phyloP scores from a whole-genome alignment of 345 rosid genomes.

The Linum trigynum region DNA sequence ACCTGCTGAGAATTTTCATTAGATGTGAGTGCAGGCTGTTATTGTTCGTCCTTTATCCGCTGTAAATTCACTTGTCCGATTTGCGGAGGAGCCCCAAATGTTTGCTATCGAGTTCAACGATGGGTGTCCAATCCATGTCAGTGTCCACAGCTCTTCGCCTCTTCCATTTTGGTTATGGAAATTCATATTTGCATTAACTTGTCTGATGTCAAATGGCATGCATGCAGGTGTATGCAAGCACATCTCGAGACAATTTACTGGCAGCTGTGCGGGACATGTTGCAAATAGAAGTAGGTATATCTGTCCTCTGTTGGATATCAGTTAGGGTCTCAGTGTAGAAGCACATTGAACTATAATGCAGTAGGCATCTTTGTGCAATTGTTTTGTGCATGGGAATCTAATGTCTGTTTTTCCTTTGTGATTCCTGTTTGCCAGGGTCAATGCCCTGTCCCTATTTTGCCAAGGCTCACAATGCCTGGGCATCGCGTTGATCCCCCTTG shows the following conservation, averaged over 20 bases:
- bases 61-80: constrained; percentile 85
- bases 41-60: constrained; percentile 84
- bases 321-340: constrained; percentile 6
- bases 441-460: constrained; percentile 71
- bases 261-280: constrained; percentile 93
- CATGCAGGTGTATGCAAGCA: constrained; percentile 80
- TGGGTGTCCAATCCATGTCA: constrained; percentile 95
- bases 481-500: constrained; percentile 98
- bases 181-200: constrained; percentile 8
- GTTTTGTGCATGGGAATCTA: constrained; percentile 4
- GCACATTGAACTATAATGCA: neutral
- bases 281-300: constrained; percentile 86
- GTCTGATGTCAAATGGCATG: constrained; percentile 24
- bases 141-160: constrained; percentile 12
- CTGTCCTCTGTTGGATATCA: constrained; percentile 21
- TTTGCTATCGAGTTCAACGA: constrained; percentile 92
- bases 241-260: constrained; percentile 88
- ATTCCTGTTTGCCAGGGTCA: constrained; percentile 51
- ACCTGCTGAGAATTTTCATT: constrained; percentile 66
- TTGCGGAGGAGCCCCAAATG: constrained; percentile 99
- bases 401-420: constrained; percentile 9
- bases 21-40: constrained; percentile 94
- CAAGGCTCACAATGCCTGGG: constrained; percentile 98
- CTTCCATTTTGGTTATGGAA: constrained; percentile 10
- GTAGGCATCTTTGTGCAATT: neutral